phyloP scores from a whole-genome alignment of 176 grass and related monocot genomes.

The Lolium multiflorum region DNA sequence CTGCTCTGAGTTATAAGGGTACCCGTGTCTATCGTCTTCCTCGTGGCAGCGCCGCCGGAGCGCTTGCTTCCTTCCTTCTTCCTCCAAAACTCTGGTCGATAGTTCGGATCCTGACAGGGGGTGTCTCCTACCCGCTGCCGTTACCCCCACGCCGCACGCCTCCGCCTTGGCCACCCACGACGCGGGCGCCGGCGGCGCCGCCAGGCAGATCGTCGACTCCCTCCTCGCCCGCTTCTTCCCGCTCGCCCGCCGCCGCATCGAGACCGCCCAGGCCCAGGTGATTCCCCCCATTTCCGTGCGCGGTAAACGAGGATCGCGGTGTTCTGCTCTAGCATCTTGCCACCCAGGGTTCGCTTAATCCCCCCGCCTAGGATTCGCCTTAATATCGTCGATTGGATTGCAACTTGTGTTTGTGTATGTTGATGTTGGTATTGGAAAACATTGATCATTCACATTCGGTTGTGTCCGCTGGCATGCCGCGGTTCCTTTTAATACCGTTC shows the following conservation, averaged over 20 bases:
- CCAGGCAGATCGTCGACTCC: constrained; percentile 98
- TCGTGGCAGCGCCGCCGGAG: too few species aligned
- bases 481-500: too few species aligned
- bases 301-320: background rate
- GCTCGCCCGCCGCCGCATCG: constrained; percentile 94
- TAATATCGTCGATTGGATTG: background rate
- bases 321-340: background rate
- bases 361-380: background rate
- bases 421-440: too few species aligned
- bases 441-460: too few species aligned
- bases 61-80: too few species aligned
- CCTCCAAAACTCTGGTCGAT: too few species aligned
- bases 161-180: constrained; percentile 26
- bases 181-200: constrained; percentile 78
- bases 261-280: constrained; percentile 98
- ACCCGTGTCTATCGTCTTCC: too few species aligned
- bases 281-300: background rate
- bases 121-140: constrained; percentile 53
- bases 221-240: constrained; percentile 94
- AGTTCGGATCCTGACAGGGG: too few species aligned
- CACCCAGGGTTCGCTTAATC: background rate
- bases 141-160: constrained; percentile 47
- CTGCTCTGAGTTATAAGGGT: too few species aligned
- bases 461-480: too few species aligned
- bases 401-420: too few species aligned